Conservation (phyloP, 2,329 filamentous ascomycete species). For the Cercospora nicotianae region DNA sequence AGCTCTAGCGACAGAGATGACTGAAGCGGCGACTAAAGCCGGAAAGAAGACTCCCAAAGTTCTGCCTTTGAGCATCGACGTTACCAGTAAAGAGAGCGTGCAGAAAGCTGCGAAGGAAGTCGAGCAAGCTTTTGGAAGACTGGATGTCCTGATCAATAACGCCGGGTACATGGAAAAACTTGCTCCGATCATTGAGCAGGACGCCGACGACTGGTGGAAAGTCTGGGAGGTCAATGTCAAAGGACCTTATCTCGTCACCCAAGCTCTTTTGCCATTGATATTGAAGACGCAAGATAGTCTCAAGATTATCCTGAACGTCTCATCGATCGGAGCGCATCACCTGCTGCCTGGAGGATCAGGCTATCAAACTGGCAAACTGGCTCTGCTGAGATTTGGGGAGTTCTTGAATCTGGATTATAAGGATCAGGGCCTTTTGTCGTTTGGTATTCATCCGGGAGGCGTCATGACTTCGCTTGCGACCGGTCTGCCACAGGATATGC, state of each 20-base stretch:
- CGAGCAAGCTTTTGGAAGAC: slow-evolving; percentile 33
- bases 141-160: slow-evolving; percentile 45
- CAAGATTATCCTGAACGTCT: slow-evolving; percentile 48
- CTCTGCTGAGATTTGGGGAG: slow-evolving; percentile 49
- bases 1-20: slow-evolving; percentile 41
- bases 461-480: slow-evolving; percentile 47
- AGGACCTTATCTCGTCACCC: slow-evolving; percentile 41
- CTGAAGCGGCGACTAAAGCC: slow-evolving; percentile 40
- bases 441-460: slow-evolving; percentile 49
- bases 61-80: slow-evolving; percentile 46
- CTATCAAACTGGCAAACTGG: slow-evolving; percentile 52
- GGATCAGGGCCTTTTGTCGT: slow-evolving; percentile 45
- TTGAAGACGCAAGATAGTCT: slow-evolving; percentile 22
- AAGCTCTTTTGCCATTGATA: slow-evolving; percentile 51
- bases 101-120: slow-evolving; percentile 40
- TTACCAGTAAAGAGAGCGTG: slow-evolving; percentile 44
- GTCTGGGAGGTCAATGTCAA: slow-evolving; percentile 48
- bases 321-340: slow-evolving; percentile 44
- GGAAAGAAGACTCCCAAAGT: slow-evolving; percentile 42
- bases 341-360: slow-evolving; percentile 37
- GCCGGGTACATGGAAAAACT: slow-evolving; percentile 33
- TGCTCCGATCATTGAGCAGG: background rate
- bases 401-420: slow-evolving; percentile 48
- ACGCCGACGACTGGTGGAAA: slow-evolving; percentile 6
- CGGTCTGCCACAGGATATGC: slow-evolving; percentile 37